Evolutionary conservation across 768 basidiomycete genomes (phyloP), one percentile per base, ranked within the genome.

Genomic region (Cystobasidium ongulense): DNA sequence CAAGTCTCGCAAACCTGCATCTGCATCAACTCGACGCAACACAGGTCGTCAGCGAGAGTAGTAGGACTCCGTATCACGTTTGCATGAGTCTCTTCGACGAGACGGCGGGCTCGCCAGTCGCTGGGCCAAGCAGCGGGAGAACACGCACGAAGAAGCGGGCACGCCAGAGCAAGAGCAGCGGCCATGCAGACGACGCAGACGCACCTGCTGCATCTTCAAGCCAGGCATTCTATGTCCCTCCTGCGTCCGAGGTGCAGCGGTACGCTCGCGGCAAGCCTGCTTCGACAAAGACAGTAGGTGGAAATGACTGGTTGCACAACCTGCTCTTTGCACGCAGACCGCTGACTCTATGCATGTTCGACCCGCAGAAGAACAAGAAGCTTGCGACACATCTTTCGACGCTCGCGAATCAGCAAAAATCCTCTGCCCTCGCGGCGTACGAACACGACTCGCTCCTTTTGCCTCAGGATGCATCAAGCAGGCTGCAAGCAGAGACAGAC

Each of bases 401-500:
- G 41, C 41, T 78, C 17, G 64, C 74, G 1, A 70, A 74, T 1
- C 63, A 76, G 52, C 76, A 78, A 3, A 68, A 70, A 31, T 68
- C 76, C 11, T 52, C 75, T 5, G 73, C 75, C 0, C n/a, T 38
- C 8, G 53, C 70, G 4, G 59, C 75, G 5, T 63, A 57, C 35
- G 78, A 79, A 65, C 77, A 78, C 65, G 77, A 79, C 66, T 76
- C 80, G 41, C 72, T 88, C 63, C 82, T 90, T 77, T 83, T 91
- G n/a, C 81, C 88, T 71, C 82, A 84, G 53, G 88, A 87, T 43
- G 90, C 90, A 13, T 84, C 82, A 0, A 94, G 94, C 0, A 81
- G 84, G 70, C 87, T 97, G 72, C 86, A 89, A 79, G 86, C 86
- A 23, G 92, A 94, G 77, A 86, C 85, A 1, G 87, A 86, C 66